Conservation (phyloP, 495 filamentous ascomycete species). For the Aspergillus mulundensis region DNA sequence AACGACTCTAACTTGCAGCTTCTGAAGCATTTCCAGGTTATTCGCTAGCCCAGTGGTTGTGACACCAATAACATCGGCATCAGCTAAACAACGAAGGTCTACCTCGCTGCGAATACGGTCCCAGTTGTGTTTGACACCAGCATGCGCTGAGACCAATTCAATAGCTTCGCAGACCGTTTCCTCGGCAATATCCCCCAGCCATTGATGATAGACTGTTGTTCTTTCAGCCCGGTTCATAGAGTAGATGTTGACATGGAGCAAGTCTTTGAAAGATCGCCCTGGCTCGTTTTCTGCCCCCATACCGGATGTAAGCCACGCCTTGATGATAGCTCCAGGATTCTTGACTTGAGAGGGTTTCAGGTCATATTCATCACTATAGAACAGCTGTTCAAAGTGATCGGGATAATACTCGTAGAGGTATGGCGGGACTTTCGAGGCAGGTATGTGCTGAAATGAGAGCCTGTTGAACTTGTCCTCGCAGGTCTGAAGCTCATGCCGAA, state of each 20-base stretch:
- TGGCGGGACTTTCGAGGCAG: constrained; percentile 17
- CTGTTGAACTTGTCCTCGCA: constrained; percentile 12
- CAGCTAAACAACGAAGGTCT: constrained; percentile 9
- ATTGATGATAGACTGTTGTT: background rate
- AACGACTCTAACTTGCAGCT: constrained; percentile 54
- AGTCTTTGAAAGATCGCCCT: background rate
- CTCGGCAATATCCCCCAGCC: background rate
- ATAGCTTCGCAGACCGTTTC: background rate
- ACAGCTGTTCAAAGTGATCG: constrained; percentile 23
- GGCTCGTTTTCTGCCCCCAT: background rate
- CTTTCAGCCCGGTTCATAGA: background rate
- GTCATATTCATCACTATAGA: constrained; percentile 23
- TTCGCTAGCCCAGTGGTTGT: background rate
- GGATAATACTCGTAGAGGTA: constrained; percentile 7
- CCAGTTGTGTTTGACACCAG: background rate
- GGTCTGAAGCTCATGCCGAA: constrained; percentile 10
- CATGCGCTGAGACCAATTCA: background rate
- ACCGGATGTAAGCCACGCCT: background rate
- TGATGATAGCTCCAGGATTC: background rate
- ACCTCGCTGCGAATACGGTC: constrained; percentile 3
- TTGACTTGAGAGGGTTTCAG: constrained; percentile 9
- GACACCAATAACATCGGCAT: background rate
- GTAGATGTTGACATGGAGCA: background rate
- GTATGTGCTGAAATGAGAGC: constrained; percentile 1
- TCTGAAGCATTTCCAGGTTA: background rate